Conservation (phyloP, 2,329 filamentous ascomycete genomes). For the Huntiella abstrusa region DNA sequence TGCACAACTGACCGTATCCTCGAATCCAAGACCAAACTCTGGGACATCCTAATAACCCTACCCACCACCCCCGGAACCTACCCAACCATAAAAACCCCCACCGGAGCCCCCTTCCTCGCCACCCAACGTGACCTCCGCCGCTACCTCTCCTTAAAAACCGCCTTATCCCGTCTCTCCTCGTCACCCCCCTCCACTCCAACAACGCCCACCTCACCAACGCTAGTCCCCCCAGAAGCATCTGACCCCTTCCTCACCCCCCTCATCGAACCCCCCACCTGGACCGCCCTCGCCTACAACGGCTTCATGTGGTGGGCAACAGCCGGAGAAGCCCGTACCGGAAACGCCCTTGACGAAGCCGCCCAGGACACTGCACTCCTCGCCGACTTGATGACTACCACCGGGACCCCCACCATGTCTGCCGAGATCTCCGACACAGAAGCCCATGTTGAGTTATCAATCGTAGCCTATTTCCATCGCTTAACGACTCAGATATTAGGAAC, state of each 20-base stretch:
- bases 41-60: slow-evolving; percentile 76
- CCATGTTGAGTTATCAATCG: slow-evolving; percentile 47
- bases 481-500: slow-evolving; percentile 46
- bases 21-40: slow-evolving; percentile 66
- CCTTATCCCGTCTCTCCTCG: slow-evolving; percentile 31
- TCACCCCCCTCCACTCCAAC: not conserved
- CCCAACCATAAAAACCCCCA: slow-evolving; percentile 53
- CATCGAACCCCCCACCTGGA: slow-evolving; percentile 47
- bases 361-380: slow-evolving; percentile 37
- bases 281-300: slow-evolving; percentile 57
- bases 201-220: not conserved
- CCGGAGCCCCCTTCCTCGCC: slow-evolving; percentile 52
- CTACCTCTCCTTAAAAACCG: slow-evolving; percentile 49
- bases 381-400: slow-evolving; percentile 23
- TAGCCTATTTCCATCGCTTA: slow-evolving; percentile 65
- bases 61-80: slow-evolving; percentile 40
- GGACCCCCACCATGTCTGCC: not conserved
- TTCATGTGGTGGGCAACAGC: slow-evolving; percentile 88
- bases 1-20: slow-evolving; percentile 93
- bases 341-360: slow-evolving; percentile 38
- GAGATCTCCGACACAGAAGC: slow-evolving; percentile 19
- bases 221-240: slow-evolving; percentile 13
- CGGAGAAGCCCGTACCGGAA: slow-evolving; percentile 47
- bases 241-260: slow-evolving; percentile 35
- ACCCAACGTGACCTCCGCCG: slow-evolving; percentile 79